Percentiles rank a stretch among this genome's conserved stretches.
Conservation (phyloP, 2,329 filamentous ascomycete genomes). For the Exophiala viscosa region DNA sequence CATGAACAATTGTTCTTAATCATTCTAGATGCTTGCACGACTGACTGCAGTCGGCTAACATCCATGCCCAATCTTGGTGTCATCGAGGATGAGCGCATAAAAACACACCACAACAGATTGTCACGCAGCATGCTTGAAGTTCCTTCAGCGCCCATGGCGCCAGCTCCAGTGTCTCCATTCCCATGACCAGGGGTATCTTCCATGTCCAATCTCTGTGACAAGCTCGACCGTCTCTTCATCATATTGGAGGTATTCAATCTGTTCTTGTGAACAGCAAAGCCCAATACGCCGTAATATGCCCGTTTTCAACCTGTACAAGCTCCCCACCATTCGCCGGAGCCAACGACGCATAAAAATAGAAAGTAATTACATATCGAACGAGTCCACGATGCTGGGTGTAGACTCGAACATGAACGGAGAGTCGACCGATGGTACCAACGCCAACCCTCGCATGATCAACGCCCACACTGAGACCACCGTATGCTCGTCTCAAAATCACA, state of each 20-base stretch:
- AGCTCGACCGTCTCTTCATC: slow-evolving; percentile 19
- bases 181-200: slow-evolving; percentile 21
- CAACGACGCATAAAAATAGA: background rate
- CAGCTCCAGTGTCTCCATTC: slow-evolving; percentile 6
- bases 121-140: slow-evolving; percentile 1
- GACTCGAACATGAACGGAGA: too few species aligned
- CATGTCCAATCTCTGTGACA: slow-evolving; percentile 13
- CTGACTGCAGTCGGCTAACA: too few species aligned
- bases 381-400: too few species aligned
- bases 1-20: too few species aligned
- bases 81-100: background rate
- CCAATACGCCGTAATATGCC: slow-evolving; percentile 15
- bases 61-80: background rate
- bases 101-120: slow-evolving; percentile 2
- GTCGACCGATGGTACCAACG: too few species aligned
- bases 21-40: too few species aligned
- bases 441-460: too few species aligned
- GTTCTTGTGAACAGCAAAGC: slow-evolving; percentile 1
- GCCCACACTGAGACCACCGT: too few species aligned
- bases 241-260: slow-evolving; percentile 4
- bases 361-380: too few species aligned
- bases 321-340: background rate
- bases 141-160: slow-evolving; percentile 2
- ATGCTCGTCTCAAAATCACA: background rate
- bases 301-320: slow-evolving; percentile 4